Evolutionary conservation across 441 rosid genomes (phyloP), one percentile per base, ranked within the genome.

Genomic region (Biscutella laevigata): DNA sequence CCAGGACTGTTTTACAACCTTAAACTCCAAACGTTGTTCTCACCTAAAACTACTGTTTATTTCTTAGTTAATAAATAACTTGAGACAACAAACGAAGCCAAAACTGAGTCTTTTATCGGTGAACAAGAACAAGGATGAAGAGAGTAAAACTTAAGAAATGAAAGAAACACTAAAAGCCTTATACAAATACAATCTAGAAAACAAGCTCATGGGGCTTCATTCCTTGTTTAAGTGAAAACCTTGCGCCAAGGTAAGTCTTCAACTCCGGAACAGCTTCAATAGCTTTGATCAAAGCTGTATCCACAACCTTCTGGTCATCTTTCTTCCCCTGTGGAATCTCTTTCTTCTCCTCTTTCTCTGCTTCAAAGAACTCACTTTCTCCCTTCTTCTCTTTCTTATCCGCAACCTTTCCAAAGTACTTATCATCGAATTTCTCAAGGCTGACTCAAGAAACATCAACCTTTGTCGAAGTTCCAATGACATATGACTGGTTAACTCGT

Each of bases 391-490:
- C 68, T 48, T 72, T 77, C 69, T 72, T 70, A 47, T 66, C 70
- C 0, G 49, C 76, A 53, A 67, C 80, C 70, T 78, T 78, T 8
- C 66, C 71, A 42, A 78, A 78, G 62, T 73, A 73, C 33, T 71
- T 68, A 34, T 75, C 83, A 51, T 71, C 78, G 13, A 78, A 78
- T 48, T 73, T 78, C 0, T 71, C 77, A 0, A 69, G 49, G 25
- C 34, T 64, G 19, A 69, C 71, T 17, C 74, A 69, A 16, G 74
- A 59, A 9, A 78, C 62, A 52, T 83, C 90, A 41, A 81, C 83
- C 79, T 89, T 82, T 17, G 97, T 83, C 48, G 95, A 89, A 37
- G 94, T 86, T 6, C 73, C 90, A 44, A 84, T 72, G 10, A 83
- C 90, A 41, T 89, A 86, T 0, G 94, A 55, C 39, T 82, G 95